Conservation (phyloP, 169 alveolate genomes). For the Plasmodium chabaudi region DNA sequence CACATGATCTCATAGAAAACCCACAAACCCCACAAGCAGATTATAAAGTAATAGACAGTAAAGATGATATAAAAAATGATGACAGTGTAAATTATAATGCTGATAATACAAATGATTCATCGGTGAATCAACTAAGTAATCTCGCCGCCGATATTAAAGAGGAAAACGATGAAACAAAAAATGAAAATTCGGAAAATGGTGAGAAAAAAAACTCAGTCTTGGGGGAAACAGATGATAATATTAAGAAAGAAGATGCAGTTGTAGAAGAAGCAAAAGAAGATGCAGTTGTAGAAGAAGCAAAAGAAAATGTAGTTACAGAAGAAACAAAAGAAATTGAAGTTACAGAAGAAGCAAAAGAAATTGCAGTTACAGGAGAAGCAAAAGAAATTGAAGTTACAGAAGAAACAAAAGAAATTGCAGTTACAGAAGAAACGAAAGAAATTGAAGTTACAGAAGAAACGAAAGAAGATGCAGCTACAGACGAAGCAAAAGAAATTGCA, state of each 20-base stretch:
- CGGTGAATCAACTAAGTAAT: background rate
- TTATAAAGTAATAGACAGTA: background rate
- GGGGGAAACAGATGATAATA: background rate
- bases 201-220: background rate
- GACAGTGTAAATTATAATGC: background rate
- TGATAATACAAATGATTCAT: background rate
- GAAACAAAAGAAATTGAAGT: background rate
- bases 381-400: background rate
- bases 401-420: background rate
- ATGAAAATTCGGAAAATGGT: slow-evolving; percentile 1
- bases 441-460: background rate
- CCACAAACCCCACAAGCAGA: background rate
- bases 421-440: background rate
- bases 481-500: background rate
- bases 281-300: background rate
- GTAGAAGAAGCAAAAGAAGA: background rate
- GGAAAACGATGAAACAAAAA: background rate
- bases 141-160: background rate
- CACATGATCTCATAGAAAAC: background rate
- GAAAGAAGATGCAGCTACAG: background rate
- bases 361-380: background rate
- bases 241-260: no score
- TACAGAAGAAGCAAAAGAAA: background rate
- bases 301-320: background rate
- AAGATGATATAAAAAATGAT: background rate